Conservation (phyloP, 495 filamentous ascomycete genomes). For the Aspergillus sparsus region DNA sequence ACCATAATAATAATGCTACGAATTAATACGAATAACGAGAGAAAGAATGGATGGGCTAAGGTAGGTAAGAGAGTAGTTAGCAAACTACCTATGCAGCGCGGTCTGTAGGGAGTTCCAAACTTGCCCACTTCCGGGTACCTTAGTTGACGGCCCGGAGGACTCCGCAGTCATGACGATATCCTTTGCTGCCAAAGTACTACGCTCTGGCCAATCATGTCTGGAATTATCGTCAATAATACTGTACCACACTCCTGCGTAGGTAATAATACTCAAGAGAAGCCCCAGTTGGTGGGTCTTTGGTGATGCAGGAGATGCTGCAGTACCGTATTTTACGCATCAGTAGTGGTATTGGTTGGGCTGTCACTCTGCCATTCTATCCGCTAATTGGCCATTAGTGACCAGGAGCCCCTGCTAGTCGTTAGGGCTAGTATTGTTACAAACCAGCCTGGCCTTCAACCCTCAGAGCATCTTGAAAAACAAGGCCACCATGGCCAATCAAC, state of each 20-base stretch:
- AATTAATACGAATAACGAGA: too few species aligned
- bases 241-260: not conserved
- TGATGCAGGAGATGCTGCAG: not conserved
- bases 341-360: not conserved
- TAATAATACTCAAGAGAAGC: not conserved
- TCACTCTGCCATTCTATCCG: not conserved
- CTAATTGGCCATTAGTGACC: not conserved
- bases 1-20: too few species aligned
- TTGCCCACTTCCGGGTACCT: too few species aligned
- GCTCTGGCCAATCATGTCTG: too few species aligned
- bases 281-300: not conserved
- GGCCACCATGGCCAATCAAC: not conserved
- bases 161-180: too few species aligned
- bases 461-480: not conserved
- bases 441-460: too few species aligned
- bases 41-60: too few species aligned
- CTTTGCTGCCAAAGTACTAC: too few species aligned
- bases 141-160: too few species aligned
- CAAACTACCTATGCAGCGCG: too few species aligned
- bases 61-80: too few species aligned
- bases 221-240: not conserved
- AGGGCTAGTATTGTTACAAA: not conserved
- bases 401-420: constrained; percentile 8
- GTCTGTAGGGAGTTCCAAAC: too few species aligned
- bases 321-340: constrained; percentile 7